A percentile compares a stretch with the other conserved stretches of the same genome.
These are phyloP conservation scores for Afroboletus lepidellus DNA, from an alignment of 1,284 basidiomycete genomes.

Conservation along the genomic window DNA sequence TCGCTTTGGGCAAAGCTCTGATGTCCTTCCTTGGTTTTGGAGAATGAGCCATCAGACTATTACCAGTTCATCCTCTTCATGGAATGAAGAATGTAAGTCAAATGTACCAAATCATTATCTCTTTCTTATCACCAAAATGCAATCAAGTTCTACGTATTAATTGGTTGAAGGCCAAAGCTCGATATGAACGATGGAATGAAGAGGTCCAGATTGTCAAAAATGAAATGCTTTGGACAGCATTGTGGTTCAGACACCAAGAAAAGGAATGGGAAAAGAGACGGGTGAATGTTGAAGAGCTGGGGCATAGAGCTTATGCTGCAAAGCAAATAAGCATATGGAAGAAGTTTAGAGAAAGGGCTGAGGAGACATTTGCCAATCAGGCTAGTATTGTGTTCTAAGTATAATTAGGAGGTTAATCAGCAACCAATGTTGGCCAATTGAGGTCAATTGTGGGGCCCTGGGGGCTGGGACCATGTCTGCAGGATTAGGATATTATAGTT, in stretches of 20 bases:
- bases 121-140: no score
- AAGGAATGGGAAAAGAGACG: conserved; percentile 1
- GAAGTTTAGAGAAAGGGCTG: neutral
- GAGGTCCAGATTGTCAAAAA: conserved; percentile 13
- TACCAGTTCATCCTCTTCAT: no score
- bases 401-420: no score
- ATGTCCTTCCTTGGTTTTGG: neutral
- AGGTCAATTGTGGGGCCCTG: no score
- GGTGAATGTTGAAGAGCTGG: neutral
- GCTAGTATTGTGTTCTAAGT: no score
- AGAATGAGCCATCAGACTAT: neutral
- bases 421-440: no score
- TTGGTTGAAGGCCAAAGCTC: conserved; percentile 9
- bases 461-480: no score
- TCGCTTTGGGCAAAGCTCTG: neutral
- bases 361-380: conserved; percentile 1
- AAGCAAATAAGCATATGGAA: neutral
- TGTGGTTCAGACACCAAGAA: conserved; percentile 10
- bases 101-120: no score
- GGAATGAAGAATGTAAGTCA: neutral
- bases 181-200: conserved; percentile 7
- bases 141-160: neutral
- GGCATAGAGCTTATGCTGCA: neutral
- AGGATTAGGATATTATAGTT: no score
- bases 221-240: conserved; percentile 15